phyloP scores from a whole-genome alignment of 371 early-diverging fungal genomes.

The Coemansia sp. region DNA sequence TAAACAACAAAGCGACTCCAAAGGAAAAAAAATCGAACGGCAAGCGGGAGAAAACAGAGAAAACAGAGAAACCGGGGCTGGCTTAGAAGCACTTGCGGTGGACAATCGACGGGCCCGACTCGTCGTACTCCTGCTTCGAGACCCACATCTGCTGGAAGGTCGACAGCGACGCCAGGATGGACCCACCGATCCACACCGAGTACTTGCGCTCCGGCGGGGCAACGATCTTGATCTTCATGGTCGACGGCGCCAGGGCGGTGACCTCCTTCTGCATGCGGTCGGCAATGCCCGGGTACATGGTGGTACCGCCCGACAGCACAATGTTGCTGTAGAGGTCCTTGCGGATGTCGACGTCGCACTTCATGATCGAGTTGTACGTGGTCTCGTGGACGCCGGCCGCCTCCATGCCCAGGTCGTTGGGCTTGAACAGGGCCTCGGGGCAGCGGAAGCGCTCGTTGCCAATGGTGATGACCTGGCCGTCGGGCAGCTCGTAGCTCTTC shows the following conservation, averaged over 20 bases:
- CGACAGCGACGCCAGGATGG: conserved; percentile 98
- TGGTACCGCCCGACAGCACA: conserved; percentile 92
- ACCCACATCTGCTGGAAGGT: conserved; percentile 99
- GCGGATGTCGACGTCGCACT: conserved; percentile 98
- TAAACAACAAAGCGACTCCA: background rate
- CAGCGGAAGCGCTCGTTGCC: conserved; percentile 98
- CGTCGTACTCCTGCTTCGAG: conserved; percentile 97
- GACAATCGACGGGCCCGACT: conserved; percentile 95
- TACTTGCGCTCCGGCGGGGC: conserved; percentile 99
- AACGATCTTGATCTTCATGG: conserved; percentile 99
- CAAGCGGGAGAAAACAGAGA: background rate
- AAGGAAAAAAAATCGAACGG: background rate
- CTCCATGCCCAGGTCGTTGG: conserved; percentile 91
- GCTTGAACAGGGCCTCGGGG: conserved; percentile 99
- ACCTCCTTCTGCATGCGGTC: conserved; percentile 99
- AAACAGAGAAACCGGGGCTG: background rate
- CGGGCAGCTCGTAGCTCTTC: conserved; percentile 99
- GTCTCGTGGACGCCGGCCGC: conserved; percentile 93
- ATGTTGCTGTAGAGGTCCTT: conserved; percentile 96
- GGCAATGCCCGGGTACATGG: conserved; percentile 96
- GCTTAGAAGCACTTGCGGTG: conserved; percentile 98
- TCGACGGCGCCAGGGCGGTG: conserved; percentile 94
- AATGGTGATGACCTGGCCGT: conserved; percentile 98
- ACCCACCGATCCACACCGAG: conserved; percentile 99
- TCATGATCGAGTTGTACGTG: conserved; percentile 95